Evolutionary conservation across 805 yeast genomes (phyloP), one percentile per base, ranked within the genome.

Genomic region (Wickerhamomyces mucosus): DNA sequence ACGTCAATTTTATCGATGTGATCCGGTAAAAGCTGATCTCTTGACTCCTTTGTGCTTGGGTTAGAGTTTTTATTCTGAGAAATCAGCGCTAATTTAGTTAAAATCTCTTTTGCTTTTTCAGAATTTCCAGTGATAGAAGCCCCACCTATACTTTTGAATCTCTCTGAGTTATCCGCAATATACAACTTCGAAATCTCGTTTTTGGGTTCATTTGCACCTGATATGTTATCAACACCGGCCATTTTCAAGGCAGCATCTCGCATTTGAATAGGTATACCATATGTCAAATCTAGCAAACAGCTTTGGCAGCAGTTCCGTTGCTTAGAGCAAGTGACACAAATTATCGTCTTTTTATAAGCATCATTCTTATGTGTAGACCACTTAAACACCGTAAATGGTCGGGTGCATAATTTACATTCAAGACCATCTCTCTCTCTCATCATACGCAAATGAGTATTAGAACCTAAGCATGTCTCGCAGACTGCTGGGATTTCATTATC

Each of bases 281-380:
- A 82, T 18, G 78, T 72, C 26, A 88, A 58, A 57, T 89, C 97
- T 21, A 80, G 53, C 72, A 85, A 69, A 53, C 98, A 89, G 16
- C 75, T 60, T 53, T 92, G 97, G 50, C 98, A 89, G 45, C 94
- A 79, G 56, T 83, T 79, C 37, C 78, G 68, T 27, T 78, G 73
- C 26, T 76, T 61, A 1, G 96, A 75, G 59, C 98, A 89, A 0
- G 88, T 74, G 21, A 59, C 50, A 56, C 98, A 89, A 14, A 89
- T 72, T 2, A 73, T 54, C 3, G 95, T 85, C 42, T 70, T 74
- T 35, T 68, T 65, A 38, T 72, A 58, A 28, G 61, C 63, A 6
- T 60, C 63, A 26, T 53, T 59, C 35, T 55, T 57, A 25, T 56
- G 58, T 13, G 70, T 67, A 35, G 67, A 64, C 95, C 95, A 84